Conservation (phyloP, 495 filamentous ascomycete species). For the Chlorociboria aeruginascens region DNA sequence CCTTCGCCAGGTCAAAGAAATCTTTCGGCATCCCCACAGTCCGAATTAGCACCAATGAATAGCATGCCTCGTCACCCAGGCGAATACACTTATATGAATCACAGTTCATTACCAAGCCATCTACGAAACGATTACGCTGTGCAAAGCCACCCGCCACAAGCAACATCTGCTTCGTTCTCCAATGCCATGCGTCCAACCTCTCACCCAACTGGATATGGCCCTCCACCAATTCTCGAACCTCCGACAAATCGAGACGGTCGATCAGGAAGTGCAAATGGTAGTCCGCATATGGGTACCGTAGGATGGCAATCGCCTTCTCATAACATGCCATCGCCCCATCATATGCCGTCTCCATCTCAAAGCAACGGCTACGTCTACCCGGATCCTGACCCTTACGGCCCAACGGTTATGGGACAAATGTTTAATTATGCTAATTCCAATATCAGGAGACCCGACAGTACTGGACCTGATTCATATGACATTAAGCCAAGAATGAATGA, state of each 20-base stretch:
- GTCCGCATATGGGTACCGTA: conserved; percentile 59
- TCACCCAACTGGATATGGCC: conserved; percentile 68
- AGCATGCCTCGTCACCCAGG: conserved; percentile 60
- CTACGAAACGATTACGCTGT: conserved; percentile 63
- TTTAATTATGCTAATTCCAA: conserved; percentile 48
- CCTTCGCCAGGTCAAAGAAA: conserved; percentile 73
- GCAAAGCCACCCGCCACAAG: conserved; percentile 37
- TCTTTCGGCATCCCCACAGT: conserved; percentile 65
- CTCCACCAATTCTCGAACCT: conserved; percentile 80
- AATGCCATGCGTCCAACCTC: conserved; percentile 49
- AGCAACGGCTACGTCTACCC: conserved; percentile 56
- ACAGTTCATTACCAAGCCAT: conserved; percentile 67
- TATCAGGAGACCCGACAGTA: conserved; percentile 56
- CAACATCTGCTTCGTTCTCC: conserved; percentile 48
- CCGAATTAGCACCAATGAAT: conserved; percentile 62
- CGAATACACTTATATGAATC: conserved; percentile 51
- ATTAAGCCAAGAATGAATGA: conserved; percentile 39
- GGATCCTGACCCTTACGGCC: conserved; percentile 48
- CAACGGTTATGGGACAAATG: conserved; percentile 50
- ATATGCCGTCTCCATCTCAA: conserved; percentile 53
- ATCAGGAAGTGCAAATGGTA: conserved; percentile 50
- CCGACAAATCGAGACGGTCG: conserved; percentile 64
- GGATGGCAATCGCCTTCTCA: conserved; percentile 68
- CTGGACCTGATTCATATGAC: conserved; percentile 61
- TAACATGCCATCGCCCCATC: conserved; percentile 14